phyloP scores from a whole-genome alignment of 139 green algal genomes.

The Coccomyxa sp. region DNA sequence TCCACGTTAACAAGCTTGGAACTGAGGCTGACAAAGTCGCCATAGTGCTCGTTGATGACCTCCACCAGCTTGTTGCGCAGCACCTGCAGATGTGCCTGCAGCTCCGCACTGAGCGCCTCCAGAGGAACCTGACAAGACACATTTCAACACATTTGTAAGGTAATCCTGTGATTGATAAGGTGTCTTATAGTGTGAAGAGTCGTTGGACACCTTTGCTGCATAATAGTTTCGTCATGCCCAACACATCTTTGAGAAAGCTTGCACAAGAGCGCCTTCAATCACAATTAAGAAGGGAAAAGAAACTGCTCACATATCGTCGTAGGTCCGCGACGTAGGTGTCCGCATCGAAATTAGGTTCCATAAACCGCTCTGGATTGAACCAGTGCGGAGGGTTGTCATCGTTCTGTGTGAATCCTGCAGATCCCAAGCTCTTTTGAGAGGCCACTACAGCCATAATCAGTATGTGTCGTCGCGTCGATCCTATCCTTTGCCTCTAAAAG shows the following conservation, averaged over 20 bases:
- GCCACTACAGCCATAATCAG: too few species aligned
- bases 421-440: too few species aligned
- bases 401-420: neutral
- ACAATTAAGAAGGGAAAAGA: conserved; percentile 22
- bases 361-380: conserved; percentile 78
- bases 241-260: neutral
- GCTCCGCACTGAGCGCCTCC: conserved; percentile 70
- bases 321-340: conserved; percentile 77
- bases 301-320: conserved; percentile 56
- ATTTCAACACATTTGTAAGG: neutral
- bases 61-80: conserved; percentile 82
- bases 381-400: conserved; percentile 34
- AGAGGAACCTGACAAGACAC: conserved; percentile 68
- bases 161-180: conserved; percentile 72
- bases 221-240: neutral
- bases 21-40: conserved; percentile 87
- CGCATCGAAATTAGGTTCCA: conserved; percentile 57
- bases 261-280: neutral
- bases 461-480: too few species aligned
- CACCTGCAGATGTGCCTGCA: conserved; percentile 62
- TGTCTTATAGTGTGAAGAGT: conserved; percentile 45
- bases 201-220: neutral
- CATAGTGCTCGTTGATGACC: conserved; percentile 95
- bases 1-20: conserved; percentile 83
- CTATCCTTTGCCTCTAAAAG: too few species aligned